Evolutionary conservation across 176 grass and related monocot genomes (phyloP), one percentile per base, ranked within the genome.

Genomic region (Juncus effusus): DNA sequence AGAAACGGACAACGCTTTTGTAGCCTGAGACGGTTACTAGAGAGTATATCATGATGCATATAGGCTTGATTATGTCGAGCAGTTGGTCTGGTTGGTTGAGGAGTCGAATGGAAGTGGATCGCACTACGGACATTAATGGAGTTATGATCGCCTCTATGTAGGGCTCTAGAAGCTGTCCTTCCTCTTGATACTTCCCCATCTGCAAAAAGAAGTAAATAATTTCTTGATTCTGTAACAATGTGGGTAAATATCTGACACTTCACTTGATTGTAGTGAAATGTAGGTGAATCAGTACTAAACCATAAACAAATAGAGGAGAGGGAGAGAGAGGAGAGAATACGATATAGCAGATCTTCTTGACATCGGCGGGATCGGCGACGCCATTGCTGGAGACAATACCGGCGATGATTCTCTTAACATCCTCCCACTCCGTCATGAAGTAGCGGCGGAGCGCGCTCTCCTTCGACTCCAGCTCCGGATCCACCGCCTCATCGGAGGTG

Each of bases 151-250:
- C 55, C 77, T 92, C 88, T 56, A 97, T 69, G 80, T 89, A 97
- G 70, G 93, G 85, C 78, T 97, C 93, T 15, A 97, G 80, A 76
- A 97, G 80, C 56, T 97, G 94, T 6, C 88, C 94, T 67, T 92
- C 88, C 74, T 97, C 78, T 86, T 97, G 94, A 82, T 97, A 97
- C 77, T 97, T 92, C 75, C 86, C 94, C 88, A 97, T 92, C 94
- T 97, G 79, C 40, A 63, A 68, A 14, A 65, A 5, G 57, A 13
- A 74, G 19, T 28, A 28, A 28, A 28, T 28, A 0, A 28, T 28
- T 28, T 28, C 19, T 28, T 28, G 19, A 28, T 28, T 28, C 19
- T 28, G 19, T 28, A 28, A 28, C 19, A 28, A 28, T 28, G 19
- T 28, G 19, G 19, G 19, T 28, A 28, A 28, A 28, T 28, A 28